phyloP scores from a whole-genome alignment of 75 land plant species.

The Pseudotsuga menziesii region DNA sequence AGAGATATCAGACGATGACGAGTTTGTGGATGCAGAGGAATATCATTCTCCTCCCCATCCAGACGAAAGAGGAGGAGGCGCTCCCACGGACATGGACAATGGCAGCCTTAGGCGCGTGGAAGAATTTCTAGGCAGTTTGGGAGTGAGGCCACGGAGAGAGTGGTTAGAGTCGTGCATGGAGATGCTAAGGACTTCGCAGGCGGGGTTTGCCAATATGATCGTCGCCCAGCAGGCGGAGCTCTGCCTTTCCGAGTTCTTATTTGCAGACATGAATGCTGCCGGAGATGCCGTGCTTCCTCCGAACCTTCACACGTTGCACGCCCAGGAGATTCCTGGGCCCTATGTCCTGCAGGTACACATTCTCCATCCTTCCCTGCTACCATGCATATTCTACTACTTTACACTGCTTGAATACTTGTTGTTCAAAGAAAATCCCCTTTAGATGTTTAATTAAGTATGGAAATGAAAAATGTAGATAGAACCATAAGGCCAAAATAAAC shows the following conservation, averaged over 20 bases:
- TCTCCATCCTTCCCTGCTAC: not conserved
- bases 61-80: not conserved
- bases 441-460: no score
- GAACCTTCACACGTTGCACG: slow-evolving; percentile 59
- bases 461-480: no score
- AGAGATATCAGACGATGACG: slow-evolving; percentile 8
- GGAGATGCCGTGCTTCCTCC: slow-evolving; percentile 68
- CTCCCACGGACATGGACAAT: not conserved
- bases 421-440: no score
- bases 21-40: slow-evolving; percentile 31
- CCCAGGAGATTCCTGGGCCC: slow-evolving; percentile 70
- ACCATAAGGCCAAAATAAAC: no score
- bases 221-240: slow-evolving; percentile 46
- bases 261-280: slow-evolving; percentile 64
- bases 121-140: slow-evolving; percentile 34
- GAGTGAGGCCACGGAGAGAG: slow-evolving; percentile 41
- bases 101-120: slow-evolving; percentile 18
- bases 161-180: slow-evolving; percentile 60
- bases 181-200: slow-evolving; percentile 15
- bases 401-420: no score
- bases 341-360: slow-evolving; percentile 75
- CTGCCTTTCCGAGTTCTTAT: slow-evolving; percentile 58
- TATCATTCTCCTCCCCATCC: slow-evolving; percentile 2
- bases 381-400: no score
- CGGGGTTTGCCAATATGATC: slow-evolving; percentile 32